Evolutionary conservation across 257 asterid genomes (phyloP).

Genomic region (Jasminum sambac): DNA sequence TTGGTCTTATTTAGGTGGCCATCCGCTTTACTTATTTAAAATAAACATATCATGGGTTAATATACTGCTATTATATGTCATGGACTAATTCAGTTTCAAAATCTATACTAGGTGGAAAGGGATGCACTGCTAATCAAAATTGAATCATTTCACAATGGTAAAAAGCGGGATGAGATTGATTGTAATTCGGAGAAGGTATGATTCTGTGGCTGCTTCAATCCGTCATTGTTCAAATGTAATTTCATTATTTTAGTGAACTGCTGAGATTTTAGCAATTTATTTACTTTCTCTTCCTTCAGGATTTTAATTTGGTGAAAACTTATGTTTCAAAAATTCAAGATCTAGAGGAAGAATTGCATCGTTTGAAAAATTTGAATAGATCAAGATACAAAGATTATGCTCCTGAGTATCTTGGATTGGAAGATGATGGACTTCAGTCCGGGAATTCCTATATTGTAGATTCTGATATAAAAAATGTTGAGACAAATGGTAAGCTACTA

Average conservation of each 20-base stretch:
- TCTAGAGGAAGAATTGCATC: conserved; percentile 68
- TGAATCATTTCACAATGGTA: conserved; percentile 65
- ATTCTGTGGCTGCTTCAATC: conserved; percentile 9
- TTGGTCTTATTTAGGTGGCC: conserved; percentile 31
- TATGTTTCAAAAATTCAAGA: conserved; percentile 75
- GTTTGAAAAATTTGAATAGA: conserved; percentile 40
- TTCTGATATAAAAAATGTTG: conserved; percentile 48
- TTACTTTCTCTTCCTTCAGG: conserved; percentile 41
- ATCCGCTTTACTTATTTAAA: background rate
- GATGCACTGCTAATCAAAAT: conserved; percentile 71
- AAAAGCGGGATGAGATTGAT: conserved; percentile 57
- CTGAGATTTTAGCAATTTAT: conserved; percentile 8
- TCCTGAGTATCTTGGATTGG: conserved; percentile 45
- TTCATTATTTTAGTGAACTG: conserved; percentile 14
- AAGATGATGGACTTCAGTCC: conserved; percentile 50
- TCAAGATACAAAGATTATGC: conserved; percentile 41
- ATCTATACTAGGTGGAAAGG: conserved; percentile 65
- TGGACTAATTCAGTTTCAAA: conserved; percentile 6
- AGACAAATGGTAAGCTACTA: conserved; percentile 56
- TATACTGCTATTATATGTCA: background rate
- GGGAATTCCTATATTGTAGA: conserved; percentile 41
- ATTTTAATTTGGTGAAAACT: conserved; percentile 60
- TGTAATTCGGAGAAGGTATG: conserved; percentile 57
- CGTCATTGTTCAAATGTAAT: background rate
- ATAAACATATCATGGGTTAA: background rate